Evolutionary conservation across 1,284 basidiomycete genomes (phyloP).

Genomic region (Sanghuangporus weigelae): DNA sequence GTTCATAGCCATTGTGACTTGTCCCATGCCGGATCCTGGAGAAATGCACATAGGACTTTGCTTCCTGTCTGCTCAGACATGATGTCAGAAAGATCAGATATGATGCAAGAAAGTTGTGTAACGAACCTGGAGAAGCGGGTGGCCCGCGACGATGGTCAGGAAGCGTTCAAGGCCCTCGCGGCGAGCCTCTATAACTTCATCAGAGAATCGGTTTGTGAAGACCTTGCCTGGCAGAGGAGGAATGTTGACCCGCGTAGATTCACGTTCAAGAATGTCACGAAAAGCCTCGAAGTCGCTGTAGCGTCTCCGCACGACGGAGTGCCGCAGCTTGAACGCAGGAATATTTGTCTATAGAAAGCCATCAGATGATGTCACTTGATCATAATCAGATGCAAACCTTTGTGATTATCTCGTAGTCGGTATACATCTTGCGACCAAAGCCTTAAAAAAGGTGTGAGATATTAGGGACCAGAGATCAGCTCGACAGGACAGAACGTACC

Average conservation of each 20-base stretch:
- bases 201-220: conserved; percentile 94
- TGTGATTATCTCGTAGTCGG: conserved; percentile 98
- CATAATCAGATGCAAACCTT: conserved; percentile 54
- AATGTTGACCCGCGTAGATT: conserved; percentile 96
- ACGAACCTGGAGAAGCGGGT: conserved; percentile 88
- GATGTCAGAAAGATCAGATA: not conserved
- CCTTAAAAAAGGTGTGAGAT: conserved; percentile 50
- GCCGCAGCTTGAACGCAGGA: conserved; percentile 95
- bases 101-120: not conserved
- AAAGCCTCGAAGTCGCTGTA: conserved; percentile 99
- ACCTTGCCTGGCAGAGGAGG: conserved; percentile 95
- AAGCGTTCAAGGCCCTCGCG: conserved; percentile 95
- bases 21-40: conserved; percentile 89
- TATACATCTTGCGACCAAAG: conserved; percentile 97
- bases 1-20: conserved; percentile 66
- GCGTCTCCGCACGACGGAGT: conserved; percentile 90
- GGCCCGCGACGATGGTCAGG: conserved; percentile 93
- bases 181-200: conserved; percentile 92
- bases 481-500: conserved; percentile 45
- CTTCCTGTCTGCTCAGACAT: conserved; percentile 72
- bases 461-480: not conserved
- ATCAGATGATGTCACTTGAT: not conserved
- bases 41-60: conserved; percentile 94
- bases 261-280: conserved; percentile 95
- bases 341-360: conserved; percentile 79